phyloP scores from a whole-genome alignment of 1,139 yeast species.

The Yamadazyma aaseri region DNA sequence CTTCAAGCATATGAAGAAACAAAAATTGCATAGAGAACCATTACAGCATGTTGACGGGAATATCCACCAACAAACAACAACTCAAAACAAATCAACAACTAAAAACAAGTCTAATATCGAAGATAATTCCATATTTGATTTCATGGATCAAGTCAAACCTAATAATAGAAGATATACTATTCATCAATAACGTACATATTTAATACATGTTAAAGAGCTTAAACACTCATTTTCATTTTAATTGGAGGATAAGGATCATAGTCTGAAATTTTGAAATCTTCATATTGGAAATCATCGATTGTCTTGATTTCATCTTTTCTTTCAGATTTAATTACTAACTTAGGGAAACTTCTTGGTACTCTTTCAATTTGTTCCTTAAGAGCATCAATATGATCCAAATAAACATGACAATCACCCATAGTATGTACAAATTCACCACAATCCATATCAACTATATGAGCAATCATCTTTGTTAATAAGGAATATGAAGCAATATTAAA shows the following conservation, averaged over 20 bases:
- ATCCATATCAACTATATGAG: constrained; percentile 89
- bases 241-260: constrained; percentile 83
- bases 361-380: constrained; percentile 74
- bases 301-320: constrained; percentile 44
- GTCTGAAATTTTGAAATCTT: constrained; percentile 77
- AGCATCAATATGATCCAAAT: constrained; percentile 90
- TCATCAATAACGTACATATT: constrained; percentile 6
- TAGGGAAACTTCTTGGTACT: constrained; percentile 78
- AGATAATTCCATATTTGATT: constrained; percentile 5
- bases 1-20: constrained; percentile 18
- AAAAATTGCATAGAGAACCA: constrained; percentile 6
- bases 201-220: neutral
- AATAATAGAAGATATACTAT: constrained; percentile 8
- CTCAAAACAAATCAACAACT: too few species aligned
- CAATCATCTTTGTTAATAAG: constrained; percentile 87
- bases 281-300: constrained; percentile 85
- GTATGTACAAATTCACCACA: constrained; percentile 95
- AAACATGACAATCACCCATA: constrained; percentile 95
- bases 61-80: constrained; percentile 3
- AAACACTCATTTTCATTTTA: constrained; percentile 78
- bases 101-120: constrained; percentile 2
- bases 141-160: constrained; percentile 7
- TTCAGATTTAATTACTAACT: constrained; percentile 62
- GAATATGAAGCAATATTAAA: constrained; percentile 97
- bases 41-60: neutral